phyloP scores from a whole-genome alignment of 805 yeast genomes.

The Candida alai region DNA sequence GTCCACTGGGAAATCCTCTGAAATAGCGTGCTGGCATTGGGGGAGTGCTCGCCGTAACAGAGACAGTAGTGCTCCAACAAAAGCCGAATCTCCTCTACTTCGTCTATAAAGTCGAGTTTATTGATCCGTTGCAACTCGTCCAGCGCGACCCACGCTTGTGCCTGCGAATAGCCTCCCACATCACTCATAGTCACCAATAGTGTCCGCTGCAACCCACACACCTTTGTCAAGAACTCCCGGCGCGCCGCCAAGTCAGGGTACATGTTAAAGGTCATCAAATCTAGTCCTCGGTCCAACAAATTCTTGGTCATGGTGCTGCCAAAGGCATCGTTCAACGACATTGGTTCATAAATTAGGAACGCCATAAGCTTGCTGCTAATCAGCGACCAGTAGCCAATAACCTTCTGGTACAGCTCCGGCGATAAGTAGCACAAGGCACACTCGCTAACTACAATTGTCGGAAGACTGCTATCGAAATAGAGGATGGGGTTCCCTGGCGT shows the following conservation, averaged over 20 bases:
- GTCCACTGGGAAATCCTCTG: constrained; percentile 5
- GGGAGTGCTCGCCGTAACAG: constrained; percentile 24
- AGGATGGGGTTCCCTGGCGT: background rate
- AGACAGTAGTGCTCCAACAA: constrained; percentile 61
- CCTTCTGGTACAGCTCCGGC: constrained; percentile 43
- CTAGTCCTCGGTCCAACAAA: constrained; percentile 56
- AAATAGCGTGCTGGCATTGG: constrained; percentile 1
- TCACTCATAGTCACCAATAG: constrained; percentile 45
- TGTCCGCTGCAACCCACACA: constrained; percentile 25
- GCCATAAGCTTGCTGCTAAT: constrained; percentile 19
- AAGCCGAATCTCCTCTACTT: constrained; percentile 64
- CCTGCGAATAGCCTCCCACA: constrained; percentile 32
- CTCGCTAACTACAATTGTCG: constrained; percentile 67
- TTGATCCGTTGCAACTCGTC: constrained; percentile 44
- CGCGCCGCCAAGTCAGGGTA: constrained; percentile 44
- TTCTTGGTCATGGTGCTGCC: constrained; percentile 68
- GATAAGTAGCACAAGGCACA: constrained; percentile 72
- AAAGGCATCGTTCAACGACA: constrained; percentile 58
- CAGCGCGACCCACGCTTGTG: constrained; percentile 39
- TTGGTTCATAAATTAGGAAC: constrained; percentile 65
- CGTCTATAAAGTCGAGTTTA: constrained; percentile 65
- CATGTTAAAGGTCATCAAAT: constrained; percentile 51
- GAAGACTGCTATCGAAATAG: constrained; percentile 32
- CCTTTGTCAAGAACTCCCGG: constrained; percentile 17
- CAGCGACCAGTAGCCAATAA: constrained; percentile 41